Evolutionary conservation across 768 basidiomycete species (phyloP), one percentile per base, ranked within the genome.

Genomic region (Phaeotremella fagi): DNA sequence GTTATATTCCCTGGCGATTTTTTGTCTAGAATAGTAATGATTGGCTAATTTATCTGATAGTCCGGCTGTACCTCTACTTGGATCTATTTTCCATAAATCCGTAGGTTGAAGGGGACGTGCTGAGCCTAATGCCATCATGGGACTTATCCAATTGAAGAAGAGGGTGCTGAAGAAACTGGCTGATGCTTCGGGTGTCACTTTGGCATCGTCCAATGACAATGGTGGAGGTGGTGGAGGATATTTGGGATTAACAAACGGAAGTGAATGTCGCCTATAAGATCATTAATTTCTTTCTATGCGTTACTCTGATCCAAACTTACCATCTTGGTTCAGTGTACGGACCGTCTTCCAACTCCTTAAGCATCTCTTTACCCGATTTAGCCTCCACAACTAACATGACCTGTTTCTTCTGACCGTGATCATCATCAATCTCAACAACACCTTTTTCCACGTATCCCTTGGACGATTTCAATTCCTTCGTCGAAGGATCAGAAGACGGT

Each of bases 31-130:
- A 20, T 83, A 81, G 65, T 85, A 90, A 0, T 86, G 86, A 2
- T 72, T 72, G 18, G 80, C 77, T 35, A 94, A 85, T 29, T 78
- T 76, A 1, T 81, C 76, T 2, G 86, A 85, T 33, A 90, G 81
- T 15, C 75, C 64, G 1, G 77, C 79, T 0, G 89, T 80, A 1
- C 81, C 78, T 23, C 83, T 81, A 20, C 80, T 71, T 31, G 83
- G 80, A 53, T 83, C 83, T 23, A 91, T 81, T 72, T 82, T 86
- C 79, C 85, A 91, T 3, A 92, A 78, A 73, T 92, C 90, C 0
- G 85, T 75, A 0, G 84, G 83, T 64, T 90, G 85, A 2, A 94
- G 79, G 0, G 90, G 87, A 6, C 90, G 81, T 6, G 82, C 80
- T 65, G 89, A 90, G 6, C 90, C 90, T 11, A 90, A 76, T 4